Conservation (phyloP, 345 rosid genomes). For the Sisymbrium irio region DNA sequence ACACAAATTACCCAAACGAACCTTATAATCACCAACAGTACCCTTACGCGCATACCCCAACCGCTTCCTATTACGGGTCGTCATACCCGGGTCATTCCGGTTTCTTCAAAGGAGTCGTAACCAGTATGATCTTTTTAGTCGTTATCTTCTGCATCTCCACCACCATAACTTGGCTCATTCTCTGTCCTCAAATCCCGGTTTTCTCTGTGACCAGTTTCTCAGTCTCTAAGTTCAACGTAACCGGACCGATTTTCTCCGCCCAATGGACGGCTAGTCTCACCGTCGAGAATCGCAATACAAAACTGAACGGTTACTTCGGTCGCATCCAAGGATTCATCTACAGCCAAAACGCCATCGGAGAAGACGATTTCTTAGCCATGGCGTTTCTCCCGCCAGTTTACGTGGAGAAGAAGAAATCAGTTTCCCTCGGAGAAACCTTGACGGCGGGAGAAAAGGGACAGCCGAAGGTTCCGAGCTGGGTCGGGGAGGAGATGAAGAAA, state of each 20-base stretch:
- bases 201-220: slow-evolving; percentile 34
- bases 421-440: slow-evolving; percentile 13
- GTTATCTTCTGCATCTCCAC: slow-evolving; percentile 32
- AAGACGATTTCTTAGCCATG: slow-evolving; percentile 28
- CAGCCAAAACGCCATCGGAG: slow-evolving; percentile 13
- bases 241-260: slow-evolving; percentile 39
- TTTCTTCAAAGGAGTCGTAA: slow-evolving; percentile 40
- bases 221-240: slow-evolving; percentile 33
- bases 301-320: slow-evolving; percentile 36
- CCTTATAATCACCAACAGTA: slow-evolving; percentile 5
- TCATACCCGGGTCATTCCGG: slow-evolving; percentile 28
- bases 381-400: slow-evolving; percentile 26
- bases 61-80: slow-evolving; percentile 42
- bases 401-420: slow-evolving; percentile 34
- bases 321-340: slow-evolving; percentile 32
- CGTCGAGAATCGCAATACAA: slow-evolving; percentile 37
- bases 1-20: slow-evolving; percentile 33
- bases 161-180: slow-evolving; percentile 34
- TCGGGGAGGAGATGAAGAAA: slow-evolving; percentile 36
- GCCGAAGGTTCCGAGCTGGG: slow-evolving; percentile 34
- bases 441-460: slow-evolving; percentile 33
- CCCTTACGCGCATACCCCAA: slow-evolving; percentile 42
- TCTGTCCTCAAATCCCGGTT: slow-evolving; percentile 37
- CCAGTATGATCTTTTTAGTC: slow-evolving; percentile 38
- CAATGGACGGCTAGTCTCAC: slow-evolving; percentile 34